phyloP scores from a whole-genome alignment of 257 asterid species.

The Forsythia viridissima region DNA sequence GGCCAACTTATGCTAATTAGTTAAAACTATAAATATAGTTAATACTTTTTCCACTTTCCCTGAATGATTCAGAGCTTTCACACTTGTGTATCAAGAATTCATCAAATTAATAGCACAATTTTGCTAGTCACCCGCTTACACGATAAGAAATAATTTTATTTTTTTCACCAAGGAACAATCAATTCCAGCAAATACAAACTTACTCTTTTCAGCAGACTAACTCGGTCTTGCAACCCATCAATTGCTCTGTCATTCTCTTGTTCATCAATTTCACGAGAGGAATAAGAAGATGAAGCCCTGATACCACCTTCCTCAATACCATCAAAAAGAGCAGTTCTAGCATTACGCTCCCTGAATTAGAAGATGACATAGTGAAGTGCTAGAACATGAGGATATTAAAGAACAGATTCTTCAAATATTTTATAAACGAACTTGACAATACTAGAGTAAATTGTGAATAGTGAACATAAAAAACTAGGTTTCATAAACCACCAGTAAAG shows the following conservation, averaged over 20 bases:
- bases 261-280: slow-evolving; percentile 88
- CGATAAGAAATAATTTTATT: not conserved
- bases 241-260: slow-evolving; percentile 80
- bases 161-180: not conserved
- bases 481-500: not conserved
- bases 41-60: not conserved
- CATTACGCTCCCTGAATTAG: slow-evolving; percentile 65
- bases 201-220: slow-evolving; percentile 79
- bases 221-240: slow-evolving; percentile 87
- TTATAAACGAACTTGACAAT: not conserved
- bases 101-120: not conserved
- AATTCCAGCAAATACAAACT: slow-evolving; percentile 25
- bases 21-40: too few species aligned
- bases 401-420: not conserved
- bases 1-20: not conserved
- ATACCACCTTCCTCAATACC: slow-evolving; percentile 99
- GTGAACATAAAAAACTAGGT: not conserved
- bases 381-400: too few species aligned
- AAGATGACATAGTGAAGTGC: not conserved
- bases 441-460: not conserved
- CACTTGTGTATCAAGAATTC: not conserved
- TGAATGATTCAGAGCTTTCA: not conserved
- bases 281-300: slow-evolving; percentile 71
- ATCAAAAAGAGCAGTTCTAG: slow-evolving; percentile 82
- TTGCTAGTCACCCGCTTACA: not conserved